Conservation (phyloP, 805 yeast genomes). For the Starmerella riodocensis region DNA sequence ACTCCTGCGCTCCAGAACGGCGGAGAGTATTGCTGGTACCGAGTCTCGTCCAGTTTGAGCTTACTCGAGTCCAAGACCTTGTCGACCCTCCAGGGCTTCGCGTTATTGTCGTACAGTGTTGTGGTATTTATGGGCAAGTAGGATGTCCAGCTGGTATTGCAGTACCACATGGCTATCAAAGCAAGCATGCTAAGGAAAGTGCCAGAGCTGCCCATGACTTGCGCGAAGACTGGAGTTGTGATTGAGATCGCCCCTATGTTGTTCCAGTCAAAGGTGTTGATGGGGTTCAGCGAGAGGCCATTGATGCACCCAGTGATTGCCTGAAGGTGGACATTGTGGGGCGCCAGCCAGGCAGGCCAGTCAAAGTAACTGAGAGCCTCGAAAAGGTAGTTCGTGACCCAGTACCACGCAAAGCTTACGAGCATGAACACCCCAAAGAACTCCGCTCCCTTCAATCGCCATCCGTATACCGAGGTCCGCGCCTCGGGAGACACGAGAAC, state of each 20-base stretch:
- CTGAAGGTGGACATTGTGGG: conserved; percentile 44
- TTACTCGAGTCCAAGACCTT: conserved; percentile 31
- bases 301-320: conserved; percentile 45
- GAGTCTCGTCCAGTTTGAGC: conserved; percentile 30
- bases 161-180: conserved; percentile 30
- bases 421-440: conserved; percentile 36
- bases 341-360: conserved; percentile 48
- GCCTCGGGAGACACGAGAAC: conserved; percentile 22
- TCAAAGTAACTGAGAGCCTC: conserved; percentile 48
- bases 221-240: conserved; percentile 35
- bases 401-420: conserved; percentile 42
- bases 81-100: conserved; percentile 33
- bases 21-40: conserved; percentile 40
- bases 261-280: conserved; percentile 37
- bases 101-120: conserved; percentile 32
- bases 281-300: conserved; percentile 36
- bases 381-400: conserved; percentile 59
- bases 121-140: conserved; percentile 40
- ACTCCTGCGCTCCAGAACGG: conserved; percentile 47
- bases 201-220: conserved; percentile 28
- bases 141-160: conserved; percentile 38
- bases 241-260: conserved; percentile 27
- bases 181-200: conserved; percentile 27
- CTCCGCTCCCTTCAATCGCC: conserved; percentile 43
- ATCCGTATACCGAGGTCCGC: conserved; percentile 36